These are phyloP conservation scores for Xylariaceae sp. DNA, from an alignment of 2,329 filamentous ascomycete species.

Conservation along the genomic window DNA sequence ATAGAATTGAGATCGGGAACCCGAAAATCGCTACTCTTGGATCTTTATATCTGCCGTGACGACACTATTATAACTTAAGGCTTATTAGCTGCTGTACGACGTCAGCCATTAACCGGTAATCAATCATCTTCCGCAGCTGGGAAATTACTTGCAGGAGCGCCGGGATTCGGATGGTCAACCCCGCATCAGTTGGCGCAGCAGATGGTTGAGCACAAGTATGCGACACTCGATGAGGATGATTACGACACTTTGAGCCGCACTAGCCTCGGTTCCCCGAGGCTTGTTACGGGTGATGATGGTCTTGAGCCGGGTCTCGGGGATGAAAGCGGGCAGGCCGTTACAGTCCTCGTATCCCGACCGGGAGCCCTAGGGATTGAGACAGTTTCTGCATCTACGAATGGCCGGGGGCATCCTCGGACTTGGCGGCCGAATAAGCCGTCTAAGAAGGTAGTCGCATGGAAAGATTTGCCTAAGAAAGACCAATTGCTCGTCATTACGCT, in stretches of 20 bases:
- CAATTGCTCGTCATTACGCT: conserved; percentile 80
- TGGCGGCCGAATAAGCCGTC: conserved; percentile 17
- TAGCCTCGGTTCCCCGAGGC: conserved; percentile 27
- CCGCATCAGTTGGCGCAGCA: conserved; percentile 12
- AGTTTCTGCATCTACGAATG: background rate
- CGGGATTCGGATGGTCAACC: conserved; percentile 2
- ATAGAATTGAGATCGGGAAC: too few species aligned
- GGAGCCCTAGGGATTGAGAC: conserved; percentile 24
- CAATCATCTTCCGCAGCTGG: too few species aligned
- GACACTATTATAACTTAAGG: too few species aligned
- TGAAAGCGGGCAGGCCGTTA: conserved; percentile 20
- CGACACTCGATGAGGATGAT: conserved; percentile 25
- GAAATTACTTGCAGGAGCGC: too few species aligned
- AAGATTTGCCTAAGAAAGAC: conserved; percentile 70
- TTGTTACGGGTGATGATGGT: conserved; percentile 7
- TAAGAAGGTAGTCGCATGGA: conserved; percentile 36
- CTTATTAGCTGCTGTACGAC: too few species aligned
- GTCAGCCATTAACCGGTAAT: too few species aligned
- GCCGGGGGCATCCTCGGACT: background rate
- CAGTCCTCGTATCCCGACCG: conserved; percentile 18
- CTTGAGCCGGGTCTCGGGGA: conserved; percentile 23
- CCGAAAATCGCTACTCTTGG: too few species aligned
- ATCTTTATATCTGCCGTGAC: too few species aligned
- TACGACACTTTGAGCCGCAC: conserved; percentile 26
- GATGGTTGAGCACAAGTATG: conserved; percentile 26